Evolutionary conservation across 768 basidiomycete species (phyloP).

Genomic region (Auricularia cornea): DNA sequence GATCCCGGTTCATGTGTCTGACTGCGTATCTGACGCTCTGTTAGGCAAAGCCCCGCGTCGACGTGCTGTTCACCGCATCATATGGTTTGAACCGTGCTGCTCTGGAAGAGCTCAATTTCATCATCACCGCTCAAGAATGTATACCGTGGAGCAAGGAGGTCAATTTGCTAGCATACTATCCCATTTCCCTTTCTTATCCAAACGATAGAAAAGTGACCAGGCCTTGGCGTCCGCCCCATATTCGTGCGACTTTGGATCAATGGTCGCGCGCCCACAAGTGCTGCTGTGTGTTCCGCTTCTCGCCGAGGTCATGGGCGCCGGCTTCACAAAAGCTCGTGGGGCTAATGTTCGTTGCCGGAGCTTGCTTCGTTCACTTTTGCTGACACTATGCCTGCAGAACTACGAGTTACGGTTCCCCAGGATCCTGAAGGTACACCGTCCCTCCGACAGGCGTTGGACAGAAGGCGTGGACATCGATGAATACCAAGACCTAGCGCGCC

Average conservation of each 20-base stretch:
- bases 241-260: slow-evolving; percentile 41
- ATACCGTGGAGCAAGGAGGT: slow-evolving; percentile 13
- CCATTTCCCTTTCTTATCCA: not conserved
- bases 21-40: too few species aligned
- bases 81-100: slow-evolving; percentile 64
- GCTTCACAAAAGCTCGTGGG: slow-evolving; percentile 62
- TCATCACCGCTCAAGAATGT: slow-evolving; percentile 41
- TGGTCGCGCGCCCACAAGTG: slow-evolving; percentile 43
- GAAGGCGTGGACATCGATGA: slow-evolving; percentile 23
- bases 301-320: slow-evolving; percentile 71
- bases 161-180: not conserved
- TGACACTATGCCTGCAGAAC: slow-evolving; percentile 33
- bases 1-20: slow-evolving; percentile 23
- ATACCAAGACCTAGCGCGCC: not conserved
- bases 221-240: slow-evolving; percentile 36
- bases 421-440: slow-evolving; percentile 58
- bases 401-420: slow-evolving; percentile 84
- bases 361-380: too few species aligned
- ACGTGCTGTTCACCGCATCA: slow-evolving; percentile 61
- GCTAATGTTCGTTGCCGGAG: slow-evolving; percentile 47
- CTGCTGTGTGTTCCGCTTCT: slow-evolving; percentile 56
- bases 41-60: not conserved
- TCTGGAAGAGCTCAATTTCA: slow-evolving; percentile 66
- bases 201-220: slow-evolving; percentile 8
- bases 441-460: slow-evolving; percentile 55